phyloP scores from a whole-genome alignment of 2,329 filamentous ascomycete species.

The Dactylellina drechsleri region DNA sequence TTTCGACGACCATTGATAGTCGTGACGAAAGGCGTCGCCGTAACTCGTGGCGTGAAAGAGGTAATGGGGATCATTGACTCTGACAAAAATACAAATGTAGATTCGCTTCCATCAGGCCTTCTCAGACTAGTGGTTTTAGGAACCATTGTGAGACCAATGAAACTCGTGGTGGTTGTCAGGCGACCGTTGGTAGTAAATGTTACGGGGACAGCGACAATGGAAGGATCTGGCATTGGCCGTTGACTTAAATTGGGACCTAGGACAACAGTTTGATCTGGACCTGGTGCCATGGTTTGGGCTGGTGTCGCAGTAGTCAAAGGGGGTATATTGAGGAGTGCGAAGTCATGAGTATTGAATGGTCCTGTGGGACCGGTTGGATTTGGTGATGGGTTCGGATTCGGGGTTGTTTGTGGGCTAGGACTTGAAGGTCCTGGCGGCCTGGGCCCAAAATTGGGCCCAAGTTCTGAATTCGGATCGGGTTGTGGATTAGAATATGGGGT shows the following conservation, averaged over 20 bases:
- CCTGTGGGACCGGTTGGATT: conserved; percentile 16
- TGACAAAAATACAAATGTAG: conserved; percentile 19
- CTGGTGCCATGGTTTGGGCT: conserved; percentile 19
- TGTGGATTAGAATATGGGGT: neutral
- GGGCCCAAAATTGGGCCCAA: neutral
- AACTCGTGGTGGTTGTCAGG: conserved; percentile 28
- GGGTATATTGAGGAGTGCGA: conserved; percentile 16
- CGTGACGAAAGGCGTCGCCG: conserved; percentile 34
- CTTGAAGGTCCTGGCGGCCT: neutral
- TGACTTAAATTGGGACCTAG: conserved; percentile 19
- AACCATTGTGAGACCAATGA: conserved; percentile 37
- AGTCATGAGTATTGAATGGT: conserved; percentile 29
- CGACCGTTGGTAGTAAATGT: conserved; percentile 25
- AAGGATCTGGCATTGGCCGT: conserved; percentile 6
- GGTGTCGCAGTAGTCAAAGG: conserved; percentile 2
- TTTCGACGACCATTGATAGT: conserved; percentile 34
- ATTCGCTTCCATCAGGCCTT: conserved; percentile 14
- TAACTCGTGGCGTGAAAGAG: conserved; percentile 4
- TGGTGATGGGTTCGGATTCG: conserved; percentile 20
- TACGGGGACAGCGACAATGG: conserved; percentile 21
- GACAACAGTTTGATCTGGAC: conserved; percentile 11
- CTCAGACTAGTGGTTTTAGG: conserved; percentile 33
- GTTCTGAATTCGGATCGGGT: neutral
- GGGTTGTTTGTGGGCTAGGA: conserved; percentile 6
- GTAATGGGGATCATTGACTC: conserved; percentile 40